Evolutionary conservation across 148 eudicot genomes (phyloP), one percentile per base, ranked within the genome.

Genomic region (Rhododendron griersonianum): DNA sequence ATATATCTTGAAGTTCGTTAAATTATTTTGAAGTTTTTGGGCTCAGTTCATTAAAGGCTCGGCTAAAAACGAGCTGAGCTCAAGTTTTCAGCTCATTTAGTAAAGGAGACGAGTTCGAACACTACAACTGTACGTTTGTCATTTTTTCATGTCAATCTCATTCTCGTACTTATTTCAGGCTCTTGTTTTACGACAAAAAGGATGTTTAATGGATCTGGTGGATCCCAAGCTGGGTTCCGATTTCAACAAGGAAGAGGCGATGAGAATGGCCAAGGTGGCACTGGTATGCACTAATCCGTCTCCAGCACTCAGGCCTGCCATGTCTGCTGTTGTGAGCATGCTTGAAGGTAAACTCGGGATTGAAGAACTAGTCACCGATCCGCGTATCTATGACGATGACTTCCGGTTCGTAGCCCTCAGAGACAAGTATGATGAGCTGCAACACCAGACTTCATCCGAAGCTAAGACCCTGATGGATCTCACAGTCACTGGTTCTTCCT

Each of bases 261-360:
- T 83, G 51, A 87, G 85, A 86, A 91, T 89, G 87, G 89, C 89
- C 18, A 90, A 88, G 80, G 85, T 92, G 15, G 94, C 94, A 11
- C 6, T 92, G 21, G 23, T 88, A 57, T 92, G 94, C 88, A 90
- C 93, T 14, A 89, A 87, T 85, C 88, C 91, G 47, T 89, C 92
- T 41, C 94, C 92, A 55, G 84, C 94, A n/a, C 89, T 92, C 11
- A 87, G 94, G 86, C 94, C 93, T 30, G 84, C 90, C 73, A 92
- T 92, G 55, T 85, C 89, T 55, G 82, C 75, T 44, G 85, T 90
- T 7, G 53, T 33, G 30, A 23, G 65, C 74, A 91, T 91, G 93
- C 41, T 88, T 0, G 90, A 87, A 44, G 51, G 51, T 11, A 48
- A 80, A 35, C 7, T 50, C 35, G 5, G 19, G 14, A 41, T 85